Evolutionary conservation across 116 monocot species (phyloP), one percentile per base, ranked within the genome.

Genomic region (Zostera marina): DNA sequence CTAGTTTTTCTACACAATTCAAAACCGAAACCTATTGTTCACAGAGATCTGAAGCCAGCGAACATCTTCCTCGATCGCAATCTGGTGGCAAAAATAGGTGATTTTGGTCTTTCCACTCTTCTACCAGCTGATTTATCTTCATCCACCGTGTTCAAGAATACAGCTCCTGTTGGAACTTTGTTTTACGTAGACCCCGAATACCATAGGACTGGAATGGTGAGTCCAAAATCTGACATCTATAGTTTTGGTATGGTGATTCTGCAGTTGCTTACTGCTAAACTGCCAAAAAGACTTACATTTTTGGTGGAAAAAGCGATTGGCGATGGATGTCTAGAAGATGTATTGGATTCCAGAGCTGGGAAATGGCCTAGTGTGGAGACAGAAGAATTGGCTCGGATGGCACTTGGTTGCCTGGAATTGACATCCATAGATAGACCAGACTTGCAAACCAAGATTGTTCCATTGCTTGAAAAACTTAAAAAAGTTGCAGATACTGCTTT

Each of bases 101-200:
- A 87, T 62, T 81, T 76, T 10, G 87, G 87, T 22, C 73, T 87
- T 20, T 79, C 81, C 32, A 76, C 87, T 46, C 67, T 87, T 17
- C 65, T 78, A 4, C 6, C 56, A 1, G 25, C 44, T 13, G 54
- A 71, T 66, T 54, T 46, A 0, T 21, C 72, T 0, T 48, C 41
- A n/a, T 66, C 66, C 25, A 69, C 73, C 11, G 66, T 72, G 46
- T 81, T 56, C 66, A 87, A 81, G 68, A 72, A 81, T 25, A 87
- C 87, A 16, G 73, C 76, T 11, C 81, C 81, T 7, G 78, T 68
- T 32, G 87, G 87, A 11, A 87, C 87, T 24, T 60, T 81, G 20
- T 87, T 70, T 64, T 87, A 87, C 71, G 81, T 87, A 6, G 87
- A 87, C 24, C 87, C 87, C 0, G 81, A 87, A 74, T 81, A 87